Evolutionary conservation across 2,329 filamentous ascomycete species (phyloP), one percentile per base, ranked within the genome.

Genomic region (Cladophialophora yegresii): DNA sequence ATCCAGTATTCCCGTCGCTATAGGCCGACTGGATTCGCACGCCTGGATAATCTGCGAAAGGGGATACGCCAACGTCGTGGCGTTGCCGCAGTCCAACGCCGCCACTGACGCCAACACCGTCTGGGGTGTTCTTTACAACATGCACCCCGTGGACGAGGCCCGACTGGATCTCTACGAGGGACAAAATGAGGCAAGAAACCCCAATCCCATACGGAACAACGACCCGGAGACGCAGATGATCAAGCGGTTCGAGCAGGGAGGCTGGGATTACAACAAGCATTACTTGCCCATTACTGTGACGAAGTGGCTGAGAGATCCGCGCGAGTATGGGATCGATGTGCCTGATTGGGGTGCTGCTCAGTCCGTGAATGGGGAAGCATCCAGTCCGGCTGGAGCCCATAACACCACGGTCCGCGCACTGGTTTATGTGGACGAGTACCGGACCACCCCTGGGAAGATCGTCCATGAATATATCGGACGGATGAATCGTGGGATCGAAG

Each of bases 401-500:
- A 54, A 55, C 36, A 59, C 65, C 4, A 65, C 67, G 8, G 54
- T 75, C 61, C 71, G 66, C 9, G 75, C 73, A 9, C 67, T 79
- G 62, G 75, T 79, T 20, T 80, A 80, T 72, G 74, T 80, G 9
- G 77, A 80, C 72, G 78, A 80, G 67, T 58, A 73, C 59, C 72
- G 75, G 33, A 74, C 78, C 12, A 49, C 56, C 16, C 62, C 74
- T 16, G 75, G 72, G 0, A 59, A 65, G 33, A 77, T 78, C 1
- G 77, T 73, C 43, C 64, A 69, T 7, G 77, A 79, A 69, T 80
- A 80, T 68, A 74, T 79, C 43, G 73, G 70, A 2, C 66, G 78
- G 58, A 79, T 79, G 77, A 79, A 79, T 64, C 72, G 78, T 33
- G 78, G 72, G n/a, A 77, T 79, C 68, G 63, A 71, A 8, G 77